Base-by-base conservation (phyloP, 768 basidiomycete species). In the Kondoa malvinella region DNA sequence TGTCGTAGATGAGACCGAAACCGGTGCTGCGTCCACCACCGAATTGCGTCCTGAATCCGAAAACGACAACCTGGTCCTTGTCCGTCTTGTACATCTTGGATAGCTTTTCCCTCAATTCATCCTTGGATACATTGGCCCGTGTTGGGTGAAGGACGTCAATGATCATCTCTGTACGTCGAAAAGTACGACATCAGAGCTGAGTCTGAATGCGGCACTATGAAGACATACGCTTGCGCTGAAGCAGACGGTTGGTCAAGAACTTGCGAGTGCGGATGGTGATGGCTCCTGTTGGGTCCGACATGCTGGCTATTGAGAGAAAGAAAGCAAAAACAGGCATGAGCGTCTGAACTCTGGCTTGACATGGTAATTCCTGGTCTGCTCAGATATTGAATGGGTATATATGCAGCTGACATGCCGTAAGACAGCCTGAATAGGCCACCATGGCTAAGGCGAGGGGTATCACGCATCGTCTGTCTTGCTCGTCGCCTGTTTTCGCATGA, bases 11-110 rank as follows among this genome's bases (percentile, higher is more conserved):
- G 80, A 97, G 80, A 60, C 87, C 94, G 79, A 99, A 99, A 64
- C 95, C 95, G 59, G 92, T 94, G 81, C 87, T 92, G 76, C 86
- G 83, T 78, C 94, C 95, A 78, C 95, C 95, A 87, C 95, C 95
- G 79, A 97, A 99, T 62, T 88, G 86, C 76, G 94, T 96, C 78
- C 84, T 82, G 79, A 97, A 86, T 71, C 95, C 94, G 71, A 96
- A 99, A 70, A 89, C 84, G 73, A 95, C 89, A 66, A 97, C 88
- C 68, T 89, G 87, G 71, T 80, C 80, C 79, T 91, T 90, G 71
- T 92, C 86, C 50, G 88, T 82, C 83, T 99, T 97, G 85, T 96
- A 99, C 73, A 94, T 78, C 57, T 81, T 78, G 29, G 91, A 89
- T 73, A 99, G 87, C 80, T 92, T 94, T 78, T 94, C 91, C 66